Evolutionary conservation across 1,284 basidiomycete genomes (phyloP).

Genomic region (Boletellus dicymbophilus): DNA sequence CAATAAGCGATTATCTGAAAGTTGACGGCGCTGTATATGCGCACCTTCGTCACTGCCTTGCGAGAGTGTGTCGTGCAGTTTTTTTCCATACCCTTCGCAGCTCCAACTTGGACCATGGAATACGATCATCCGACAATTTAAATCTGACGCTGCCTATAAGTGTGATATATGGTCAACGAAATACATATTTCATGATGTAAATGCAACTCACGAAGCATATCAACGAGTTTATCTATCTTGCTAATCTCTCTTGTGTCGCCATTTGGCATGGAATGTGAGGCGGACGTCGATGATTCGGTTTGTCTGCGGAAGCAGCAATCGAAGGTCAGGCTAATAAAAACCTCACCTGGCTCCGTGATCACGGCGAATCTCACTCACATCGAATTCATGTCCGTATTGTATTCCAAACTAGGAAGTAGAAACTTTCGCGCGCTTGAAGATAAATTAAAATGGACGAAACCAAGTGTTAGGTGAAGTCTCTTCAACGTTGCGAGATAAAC

Average conservation of each 20-base stretch:
- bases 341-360: too few species aligned
- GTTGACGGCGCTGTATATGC: background rate
- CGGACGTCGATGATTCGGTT: background rate
- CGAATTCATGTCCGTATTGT: background rate
- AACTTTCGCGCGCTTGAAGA: background rate
- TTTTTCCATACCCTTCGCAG: constrained; percentile 5
- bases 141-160: constrained; percentile 6
- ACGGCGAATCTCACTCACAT: background rate
- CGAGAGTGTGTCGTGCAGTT: constrained; percentile 6
- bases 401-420: background rate
- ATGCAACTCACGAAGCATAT: constrained; percentile 16
- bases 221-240: constrained; percentile 6
- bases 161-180: accelerated
- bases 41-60: background rate
- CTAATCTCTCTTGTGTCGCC: background rate
- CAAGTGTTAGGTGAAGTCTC: background rate
- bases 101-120: constrained; percentile 16
- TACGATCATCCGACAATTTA: background rate
- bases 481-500: background rate
- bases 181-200: too few species aligned
- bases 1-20: background rate
- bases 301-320: background rate
- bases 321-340: background rate
- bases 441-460: background rate
- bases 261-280: background rate